Evolutionary conservation across 352 stramenopile genomes (phyloP), one percentile per base, ranked within the genome.

Genomic region (Halophytophthora polymorphica): DNA sequence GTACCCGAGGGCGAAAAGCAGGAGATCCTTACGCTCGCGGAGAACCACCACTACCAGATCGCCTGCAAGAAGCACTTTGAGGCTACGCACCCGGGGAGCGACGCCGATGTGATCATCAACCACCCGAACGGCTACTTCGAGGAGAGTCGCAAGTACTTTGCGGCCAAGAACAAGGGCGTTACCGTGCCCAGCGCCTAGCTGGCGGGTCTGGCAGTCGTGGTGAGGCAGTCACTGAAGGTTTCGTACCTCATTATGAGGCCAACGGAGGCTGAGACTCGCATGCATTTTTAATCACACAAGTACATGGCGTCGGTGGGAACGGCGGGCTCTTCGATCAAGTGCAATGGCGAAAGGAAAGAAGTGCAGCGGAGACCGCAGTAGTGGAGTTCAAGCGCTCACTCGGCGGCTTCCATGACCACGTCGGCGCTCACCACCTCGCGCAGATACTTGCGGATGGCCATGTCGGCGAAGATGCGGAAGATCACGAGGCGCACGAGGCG

Each of bases 101-200:
- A 92, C 39, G 64, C 73, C 12, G 90, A 97, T 50, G 85, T 96
- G 31, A 95, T 99, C 48, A 95, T 98, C 35, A 99, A 99, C 72
- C 97, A 99, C 77, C 97, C 97, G 14, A 99, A 99, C 68, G 92
- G 89, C 33, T 99, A 93, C 86, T 99, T 98, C 56, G 87, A 97
- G 47, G 93, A 98, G 28, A 98, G 85, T 64, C 87, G 95, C 49
- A 90, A 95, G 46, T 98, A 97, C 63, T 86, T 96, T 56, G 88
- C 81, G 7, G 69, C 76, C 38, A 96, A 93, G 68, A 87, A 79
- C 39, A 82, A 82, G 48, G 69, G 69, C 21, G 67, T 87, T 23
- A 86, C 83, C 8, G 71, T 84, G 10, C 57, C 72, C 2, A 55
- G 56, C 3, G 57, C 43, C 12, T 60, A 60, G 50, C 47, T 40